These are phyloP conservation scores for Yamadazyma triangularis DNA, from an alignment of 1,139 yeast species.

Conservation along the genomic window DNA sequence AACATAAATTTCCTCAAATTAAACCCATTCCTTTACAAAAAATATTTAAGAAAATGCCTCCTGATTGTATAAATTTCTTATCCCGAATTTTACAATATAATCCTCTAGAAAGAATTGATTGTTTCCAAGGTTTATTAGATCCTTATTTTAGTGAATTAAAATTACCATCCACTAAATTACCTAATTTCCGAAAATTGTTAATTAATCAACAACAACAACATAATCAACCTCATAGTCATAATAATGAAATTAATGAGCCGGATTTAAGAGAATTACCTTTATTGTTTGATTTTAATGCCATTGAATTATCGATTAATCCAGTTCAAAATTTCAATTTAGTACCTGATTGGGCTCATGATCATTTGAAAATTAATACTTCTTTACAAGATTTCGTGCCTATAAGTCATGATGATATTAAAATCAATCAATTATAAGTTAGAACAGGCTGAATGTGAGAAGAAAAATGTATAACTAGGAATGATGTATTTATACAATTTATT, in stretches of 20 bases:
- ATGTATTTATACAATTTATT: too few relatives aligned
- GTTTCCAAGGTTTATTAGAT: constrained; percentile 65
- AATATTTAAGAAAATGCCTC: constrained; percentile 67
- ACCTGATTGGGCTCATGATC: constrained; percentile 33
- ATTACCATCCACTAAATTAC: constrained; percentile 48
- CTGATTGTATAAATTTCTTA: constrained; percentile 62
- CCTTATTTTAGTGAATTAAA: constrained; percentile 77
- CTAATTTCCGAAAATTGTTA: constrained; percentile 47
- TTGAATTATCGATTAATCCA: constrained; percentile 42
- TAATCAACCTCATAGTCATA: constrained; percentile 17
- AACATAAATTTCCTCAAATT: constrained; percentile 94
- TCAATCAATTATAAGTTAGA: constrained; percentile 5
- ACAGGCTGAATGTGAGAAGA: too few relatives aligned
- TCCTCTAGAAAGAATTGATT: constrained; percentile 66
- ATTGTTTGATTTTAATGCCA: constrained; percentile 47
- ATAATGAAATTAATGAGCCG: constrained; percentile 27
- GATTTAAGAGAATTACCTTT: constrained; percentile 41
- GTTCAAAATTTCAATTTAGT: constrained; percentile 30
- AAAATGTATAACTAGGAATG: too few relatives aligned
- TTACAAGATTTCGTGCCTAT: constrained; percentile 12
- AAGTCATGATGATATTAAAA: constrained; percentile 10
- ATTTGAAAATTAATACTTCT: constrained; percentile 11
- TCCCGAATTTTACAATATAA: constrained; percentile 65
- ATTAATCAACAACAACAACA: constrained; percentile 21
- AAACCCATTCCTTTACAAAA: constrained; percentile 86